A percentile compares a stretch with the other conserved stretches of the same genome.
phyloP scores from a whole-genome alignment of 2,329 filamentous ascomycete species.

The Colletotrichum cereale region DNA sequence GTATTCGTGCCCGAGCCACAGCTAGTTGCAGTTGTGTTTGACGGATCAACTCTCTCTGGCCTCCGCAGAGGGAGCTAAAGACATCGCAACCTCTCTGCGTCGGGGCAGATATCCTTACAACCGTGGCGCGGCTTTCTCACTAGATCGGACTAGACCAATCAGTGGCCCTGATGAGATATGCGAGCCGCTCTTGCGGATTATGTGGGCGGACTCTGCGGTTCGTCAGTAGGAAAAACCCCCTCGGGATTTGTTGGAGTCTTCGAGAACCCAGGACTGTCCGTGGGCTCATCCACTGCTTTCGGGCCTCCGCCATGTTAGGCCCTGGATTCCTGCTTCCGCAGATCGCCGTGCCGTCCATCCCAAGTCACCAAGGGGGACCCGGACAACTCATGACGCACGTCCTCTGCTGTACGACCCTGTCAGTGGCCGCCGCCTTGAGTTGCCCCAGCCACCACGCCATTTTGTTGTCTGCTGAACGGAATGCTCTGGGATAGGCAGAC shows the following conservation, averaged over 20 bases:
- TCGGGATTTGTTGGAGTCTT: constrained; percentile 4
- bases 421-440: constrained; percentile 33
- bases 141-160: constrained; percentile 22
- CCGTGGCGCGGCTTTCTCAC: constrained; percentile 4
- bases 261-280: constrained; percentile 7
- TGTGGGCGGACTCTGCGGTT: constrained; percentile 13
- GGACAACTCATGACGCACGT: constrained; percentile 22
- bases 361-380: constrained; percentile 25
- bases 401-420: constrained; percentile 25
- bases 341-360: constrained; percentile 33
- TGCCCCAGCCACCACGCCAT: constrained; percentile 38
- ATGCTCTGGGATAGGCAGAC: constrained; percentile 4
- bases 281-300: constrained; percentile 22
- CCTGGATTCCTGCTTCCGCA: constrained; percentile 26
- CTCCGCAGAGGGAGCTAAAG: not conserved
- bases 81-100: not conserved
- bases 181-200: not conserved
- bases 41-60: not conserved
- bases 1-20: not conserved
- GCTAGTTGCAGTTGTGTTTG: not conserved
- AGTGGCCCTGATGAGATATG: not conserved
- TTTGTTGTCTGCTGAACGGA: constrained; percentile 25
- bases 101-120: constrained; percentile 17
- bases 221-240: constrained; percentile 24
- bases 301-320: constrained; percentile 17